These are phyloP conservation scores for Paramecium bursaria DNA, from an alignment of 73 alveolate genomes.

Conservation along the genomic window DNA sequence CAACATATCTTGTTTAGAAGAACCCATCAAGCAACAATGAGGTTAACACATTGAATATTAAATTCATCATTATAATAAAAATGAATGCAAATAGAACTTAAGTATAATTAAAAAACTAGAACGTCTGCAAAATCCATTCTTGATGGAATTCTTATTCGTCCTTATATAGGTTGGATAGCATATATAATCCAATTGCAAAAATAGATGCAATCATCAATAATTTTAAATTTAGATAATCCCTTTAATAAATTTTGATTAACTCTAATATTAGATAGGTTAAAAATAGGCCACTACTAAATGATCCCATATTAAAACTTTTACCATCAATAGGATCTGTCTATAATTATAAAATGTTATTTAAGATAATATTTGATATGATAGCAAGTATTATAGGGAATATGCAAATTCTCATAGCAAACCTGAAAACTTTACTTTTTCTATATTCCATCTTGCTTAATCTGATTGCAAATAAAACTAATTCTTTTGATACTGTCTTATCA, in stretches of 20 bases:
- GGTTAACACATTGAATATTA: neutral
- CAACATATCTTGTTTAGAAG: neutral
- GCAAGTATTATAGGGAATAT: slow-evolving; percentile 23
- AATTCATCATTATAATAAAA: neutral
- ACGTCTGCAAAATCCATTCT: no score
- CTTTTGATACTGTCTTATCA: neutral
- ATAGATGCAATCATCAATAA: neutral
- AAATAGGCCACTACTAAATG: slow-evolving; percentile 37
- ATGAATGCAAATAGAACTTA: slow-evolving; percentile 22
- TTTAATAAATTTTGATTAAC: neutral
- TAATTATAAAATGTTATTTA: neutral
- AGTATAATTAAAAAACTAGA: neutral
- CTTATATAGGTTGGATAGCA: neutral
- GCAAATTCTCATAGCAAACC: neutral
- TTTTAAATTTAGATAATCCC: neutral
- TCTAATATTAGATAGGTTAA: neutral
- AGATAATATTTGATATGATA: neutral
- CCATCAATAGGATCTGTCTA: slow-evolving; percentile 9
- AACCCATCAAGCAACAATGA: neutral
- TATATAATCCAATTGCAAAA: neutral
- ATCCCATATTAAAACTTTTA: neutral
- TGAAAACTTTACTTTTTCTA: slow-evolving; percentile 16
- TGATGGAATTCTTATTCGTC: neutral
- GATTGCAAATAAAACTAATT: slow-evolving; percentile 1
- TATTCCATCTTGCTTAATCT: neutral